These are phyloP conservation scores for Coriaria nepalensis DNA, from an alignment of 306 rosid genomes.

Conservation along the genomic window DNA sequence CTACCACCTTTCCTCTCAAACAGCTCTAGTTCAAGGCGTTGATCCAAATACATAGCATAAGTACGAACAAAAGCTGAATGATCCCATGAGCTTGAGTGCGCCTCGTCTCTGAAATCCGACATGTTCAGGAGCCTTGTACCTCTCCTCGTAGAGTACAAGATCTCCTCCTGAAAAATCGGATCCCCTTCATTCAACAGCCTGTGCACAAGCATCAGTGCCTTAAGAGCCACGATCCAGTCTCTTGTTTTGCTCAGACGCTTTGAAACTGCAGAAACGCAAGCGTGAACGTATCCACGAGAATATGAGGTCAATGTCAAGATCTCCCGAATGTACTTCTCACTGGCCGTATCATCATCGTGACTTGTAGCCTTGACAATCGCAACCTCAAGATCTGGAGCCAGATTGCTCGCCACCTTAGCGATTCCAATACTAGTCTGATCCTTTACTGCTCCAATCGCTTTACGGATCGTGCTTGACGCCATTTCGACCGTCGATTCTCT, in stretches of 20 bases:
- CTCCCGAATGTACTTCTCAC: slow-evolving; percentile 77
- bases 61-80: slow-evolving; percentile 85
- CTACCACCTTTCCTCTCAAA: slow-evolving; percentile 40
- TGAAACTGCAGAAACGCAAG: slow-evolving; percentile 63
- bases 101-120: slow-evolving; percentile 88
- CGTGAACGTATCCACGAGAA: slow-evolving; percentile 72
- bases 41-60: slow-evolving; percentile 80
- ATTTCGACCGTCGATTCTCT: slow-evolving; percentile 1
- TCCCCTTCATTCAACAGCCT: slow-evolving; percentile 74
- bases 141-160: slow-evolving; percentile 72
- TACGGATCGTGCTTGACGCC: slow-evolving; percentile 86
- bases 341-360: slow-evolving; percentile 87
- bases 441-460: slow-evolving; percentile 95
- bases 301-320: slow-evolving; percentile 54
- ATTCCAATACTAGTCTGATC: slow-evolving; percentile 98
- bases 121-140: slow-evolving; percentile 83
- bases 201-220: slow-evolving; percentile 62
- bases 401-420: slow-evolving; percentile 81
- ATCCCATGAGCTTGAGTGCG: slow-evolving; percentile 97
- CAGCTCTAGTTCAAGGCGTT: slow-evolving; percentile 63
- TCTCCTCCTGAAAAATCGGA: slow-evolving; percentile 70
- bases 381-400: slow-evolving; percentile 96
- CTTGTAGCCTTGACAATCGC: slow-evolving; percentile 90
- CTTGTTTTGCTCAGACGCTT: slow-evolving; percentile 85
- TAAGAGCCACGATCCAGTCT: slow-evolving; percentile 94